phyloP scores from a whole-genome alignment of 148 eudicot species.

The Spergularia marina region DNA sequence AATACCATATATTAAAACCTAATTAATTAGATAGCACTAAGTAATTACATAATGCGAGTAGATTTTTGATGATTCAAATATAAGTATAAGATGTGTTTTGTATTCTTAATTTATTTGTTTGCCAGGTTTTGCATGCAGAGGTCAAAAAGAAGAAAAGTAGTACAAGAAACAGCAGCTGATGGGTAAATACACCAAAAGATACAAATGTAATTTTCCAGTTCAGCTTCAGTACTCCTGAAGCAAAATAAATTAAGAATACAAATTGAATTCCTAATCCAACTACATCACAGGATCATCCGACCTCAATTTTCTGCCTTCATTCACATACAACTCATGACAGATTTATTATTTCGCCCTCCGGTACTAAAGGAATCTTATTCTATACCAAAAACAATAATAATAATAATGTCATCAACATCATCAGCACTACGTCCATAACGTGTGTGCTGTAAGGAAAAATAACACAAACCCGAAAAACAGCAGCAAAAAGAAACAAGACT shows the following conservation, averaged over 20 bases:
- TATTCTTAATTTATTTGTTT: too few species aligned
- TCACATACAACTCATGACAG: conserved; percentile 21
- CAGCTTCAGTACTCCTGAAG: conserved; percentile 7
- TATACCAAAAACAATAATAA: conserved; percentile 20
- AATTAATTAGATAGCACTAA: too few species aligned
- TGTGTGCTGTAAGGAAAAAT: conserved; percentile 14
- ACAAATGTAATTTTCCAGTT: conserved; percentile 9
- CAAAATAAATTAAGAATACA: conserved; percentile 31
- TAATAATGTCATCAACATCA: conserved; percentile 8
- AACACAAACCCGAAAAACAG: conserved; percentile 15
- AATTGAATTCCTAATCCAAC: conserved; percentile 21
- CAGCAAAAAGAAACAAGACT: conserved; percentile 21
- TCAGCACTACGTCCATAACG: not conserved
- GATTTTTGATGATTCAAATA: too few species aligned
- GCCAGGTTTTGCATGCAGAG: too few species aligned
- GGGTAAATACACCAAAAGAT: not conserved
- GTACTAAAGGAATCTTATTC: conserved; percentile 21
- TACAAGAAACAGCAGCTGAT: not conserved
- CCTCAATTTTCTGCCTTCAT: conserved; percentile 20
- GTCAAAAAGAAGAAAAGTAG: too few species aligned
- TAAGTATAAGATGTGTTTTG: too few species aligned
- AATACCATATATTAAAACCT: too few species aligned
- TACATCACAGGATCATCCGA: conserved; percentile 10
- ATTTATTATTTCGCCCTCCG: conserved; percentile 20
- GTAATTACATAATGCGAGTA: too few species aligned